phyloP scores from a whole-genome alignment of 2,329 filamentous ascomycete species.

The Fusarium sp. region DNA sequence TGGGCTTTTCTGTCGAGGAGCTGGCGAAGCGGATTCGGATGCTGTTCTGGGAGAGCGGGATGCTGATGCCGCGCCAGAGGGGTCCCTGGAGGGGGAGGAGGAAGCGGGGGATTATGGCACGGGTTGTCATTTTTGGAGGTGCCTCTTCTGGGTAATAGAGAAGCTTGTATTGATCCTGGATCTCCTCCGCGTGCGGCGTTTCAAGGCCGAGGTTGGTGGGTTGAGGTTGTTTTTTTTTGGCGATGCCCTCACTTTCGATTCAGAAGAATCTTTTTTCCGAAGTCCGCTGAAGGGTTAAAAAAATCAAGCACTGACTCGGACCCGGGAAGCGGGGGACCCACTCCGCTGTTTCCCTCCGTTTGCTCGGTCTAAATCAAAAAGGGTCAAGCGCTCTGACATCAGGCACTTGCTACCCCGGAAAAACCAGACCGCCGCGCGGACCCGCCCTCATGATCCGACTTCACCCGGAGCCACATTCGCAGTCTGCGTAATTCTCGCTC shows the following conservation, averaged over 20 bases:
- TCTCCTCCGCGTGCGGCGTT: conserved; percentile 2
- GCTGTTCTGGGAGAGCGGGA: conserved; percentile 50
- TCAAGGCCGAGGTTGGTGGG: conserved; percentile 16
- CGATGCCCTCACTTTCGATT: conserved; percentile 34
- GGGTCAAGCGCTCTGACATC: neutral
- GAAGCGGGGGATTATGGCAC: conserved; percentile 72
- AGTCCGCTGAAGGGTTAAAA: conserved; percentile 22
- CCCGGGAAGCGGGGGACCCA: conserved; percentile 25
- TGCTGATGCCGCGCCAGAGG: conserved; percentile 63
- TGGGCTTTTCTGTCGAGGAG: conserved; percentile 62
- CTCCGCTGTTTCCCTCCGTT: conserved; percentile 21
- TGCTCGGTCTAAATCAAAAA: neutral
- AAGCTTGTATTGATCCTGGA: neutral
- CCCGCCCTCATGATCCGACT: conserved; percentile 47
- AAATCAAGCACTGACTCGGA: neutral
- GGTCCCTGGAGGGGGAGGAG: conserved; percentile 72
- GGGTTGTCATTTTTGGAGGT: conserved; percentile 56
- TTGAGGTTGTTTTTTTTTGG: conserved; percentile 4
- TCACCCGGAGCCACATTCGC: conserved; percentile 48
- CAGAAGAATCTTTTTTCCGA: conserved; percentile 43
- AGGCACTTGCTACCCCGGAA: conserved; percentile 41
- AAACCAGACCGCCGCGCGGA: conserved; percentile 18
- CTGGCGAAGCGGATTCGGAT: conserved; percentile 52
- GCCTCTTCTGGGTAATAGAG: neutral
- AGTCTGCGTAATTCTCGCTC: conserved; percentile 49